Evolutionary conservation across 2,329 filamentous ascomycete genomes (phyloP), one percentile per base, ranked within the genome.

Genomic region (Colletotrichum coccodes): DNA sequence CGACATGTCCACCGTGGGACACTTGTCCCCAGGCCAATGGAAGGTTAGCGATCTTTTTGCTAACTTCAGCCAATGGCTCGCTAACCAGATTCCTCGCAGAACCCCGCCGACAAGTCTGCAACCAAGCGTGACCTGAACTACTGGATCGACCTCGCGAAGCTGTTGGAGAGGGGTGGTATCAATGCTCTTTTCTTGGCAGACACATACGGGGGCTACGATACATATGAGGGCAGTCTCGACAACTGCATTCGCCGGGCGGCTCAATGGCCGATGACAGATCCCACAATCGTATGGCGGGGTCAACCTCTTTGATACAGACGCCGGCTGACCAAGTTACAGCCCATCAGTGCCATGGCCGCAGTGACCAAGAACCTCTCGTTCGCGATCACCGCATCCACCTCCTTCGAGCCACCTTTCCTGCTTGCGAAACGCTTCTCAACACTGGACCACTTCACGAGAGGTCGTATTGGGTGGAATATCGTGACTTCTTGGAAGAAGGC

Each of bases 151-250:
- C 80, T 92, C 0, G 90, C 90, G 9, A 87, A 90, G 68, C 75
- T 91, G 0, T 80, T 91, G 1, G 90, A 92, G 64, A 80, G 84
- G 12, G 89, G 89, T 3, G 86, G 86, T 7, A 89, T 92, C 78
- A 91, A 90, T 68, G 88, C 88, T 0, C 76, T 92, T 5, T 91
- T 91, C 74, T 81, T 92, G 4, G 90, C 90, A 0, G 90, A 92
- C 72, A 91, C 88, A 0, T 90, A 90, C 59, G 89, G 89, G 2
- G 88, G 87, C 0, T 87, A 91, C 65, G 89, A 91, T 71, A 90
- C 87, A 0, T 91, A 91, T 65, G 84, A 89, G 65, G 84, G 83
- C 0, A 89, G 84, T 32, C 74, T 89, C 3, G 88, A 90, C 71
- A 86, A 89, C 61, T 90, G 87, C 72, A 90, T 91, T 70, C 82